Conservation (phyloP, 2,329 filamentous ascomycete species). For the Aspergillus spinulosporus region DNA sequence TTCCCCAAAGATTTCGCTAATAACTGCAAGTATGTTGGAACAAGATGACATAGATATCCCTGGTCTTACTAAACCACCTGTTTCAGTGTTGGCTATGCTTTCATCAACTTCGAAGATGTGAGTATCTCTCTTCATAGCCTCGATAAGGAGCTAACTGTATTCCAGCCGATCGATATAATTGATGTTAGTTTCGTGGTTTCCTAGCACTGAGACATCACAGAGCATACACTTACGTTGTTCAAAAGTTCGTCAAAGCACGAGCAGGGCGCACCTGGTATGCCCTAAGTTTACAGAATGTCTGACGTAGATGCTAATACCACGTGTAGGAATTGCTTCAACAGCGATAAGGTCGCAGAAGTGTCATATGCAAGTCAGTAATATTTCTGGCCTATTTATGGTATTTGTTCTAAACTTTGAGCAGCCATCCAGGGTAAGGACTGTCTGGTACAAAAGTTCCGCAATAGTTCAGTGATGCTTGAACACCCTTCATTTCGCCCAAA, state of each 20-base stretch:
- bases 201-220: constrained; percentile 1
- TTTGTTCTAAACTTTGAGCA: constrained; percentile 41
- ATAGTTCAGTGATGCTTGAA: constrained; percentile 94
- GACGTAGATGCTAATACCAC: neutral
- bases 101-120: constrained; percentile 89
- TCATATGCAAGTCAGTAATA: constrained; percentile 80
- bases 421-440: constrained; percentile 91
- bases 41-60: neutral
- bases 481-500: constrained; percentile 79
- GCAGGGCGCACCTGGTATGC: constrained; percentile 68
- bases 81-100: constrained; percentile 86
- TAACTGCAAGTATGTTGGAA: constrained; percentile 70
- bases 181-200: constrained; percentile 51
- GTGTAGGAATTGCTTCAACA: constrained; percentile 74
- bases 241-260: constrained; percentile 68
- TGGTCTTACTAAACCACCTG: constrained; percentile 9
- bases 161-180: constrained; percentile 70
- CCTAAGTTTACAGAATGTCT: constrained; percentile 10
- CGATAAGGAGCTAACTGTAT: constrained; percentile 39
- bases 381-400: neutral
- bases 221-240: constrained; percentile 29
- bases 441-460: constrained; percentile 90
- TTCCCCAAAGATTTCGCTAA: constrained; percentile 66
- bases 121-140: constrained; percentile 36
- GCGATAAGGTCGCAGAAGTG: constrained; percentile 81